Evolutionary conservation across 2,329 filamentous ascomycete species (phyloP), one percentile per base, ranked within the genome.

Genomic region (Ophioceras dolichostomum): DNA sequence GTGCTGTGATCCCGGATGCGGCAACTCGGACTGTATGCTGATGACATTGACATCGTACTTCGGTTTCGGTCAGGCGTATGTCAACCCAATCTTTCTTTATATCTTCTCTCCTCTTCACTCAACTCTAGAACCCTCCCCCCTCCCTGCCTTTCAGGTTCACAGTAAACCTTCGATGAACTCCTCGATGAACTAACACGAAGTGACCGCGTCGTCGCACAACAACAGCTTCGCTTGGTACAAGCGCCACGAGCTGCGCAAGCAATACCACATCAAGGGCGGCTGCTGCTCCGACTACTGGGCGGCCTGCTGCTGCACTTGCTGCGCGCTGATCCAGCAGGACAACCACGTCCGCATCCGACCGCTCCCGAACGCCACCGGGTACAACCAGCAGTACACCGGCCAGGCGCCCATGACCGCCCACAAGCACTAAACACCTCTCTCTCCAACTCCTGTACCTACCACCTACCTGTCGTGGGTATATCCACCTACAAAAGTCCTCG

Each of bases 301-400:
- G n/a, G 55, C 64, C 12, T 73, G 58, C 44, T 76, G 64, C 57
- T 77, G 73, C 50, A 50, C 59, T 26, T 75, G 70, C 61, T 77
- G 73, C 47, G 59, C 62, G 5, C 52, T 75, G 40, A 61, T 75
- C 43, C 73, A 78, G 57, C 63, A 75, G 39, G 70, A 76, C 40
- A 71, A 73, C 45, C 73, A 77, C 48, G 62, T 67, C 32, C 20
- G 47, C 50, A 39, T 34, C 32, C 4, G 53, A 54, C 18, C 17
- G 13, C 39, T 14, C 4, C 46, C 49, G 28, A 26, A 45, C 30
- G 33, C 34, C 6, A 52, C 56, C 38, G 53, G 49, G 36, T 59
- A 59, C 45, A 48, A 55, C 41, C 36, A 49, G 10, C 50, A 53
- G 40, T 42, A 48, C 6, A 45, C 41, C 20, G 57, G 57, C 55